phyloP scores from a whole-genome alignment of 768 basidiomycete species.

The Tubosaeta sp. region DNA sequence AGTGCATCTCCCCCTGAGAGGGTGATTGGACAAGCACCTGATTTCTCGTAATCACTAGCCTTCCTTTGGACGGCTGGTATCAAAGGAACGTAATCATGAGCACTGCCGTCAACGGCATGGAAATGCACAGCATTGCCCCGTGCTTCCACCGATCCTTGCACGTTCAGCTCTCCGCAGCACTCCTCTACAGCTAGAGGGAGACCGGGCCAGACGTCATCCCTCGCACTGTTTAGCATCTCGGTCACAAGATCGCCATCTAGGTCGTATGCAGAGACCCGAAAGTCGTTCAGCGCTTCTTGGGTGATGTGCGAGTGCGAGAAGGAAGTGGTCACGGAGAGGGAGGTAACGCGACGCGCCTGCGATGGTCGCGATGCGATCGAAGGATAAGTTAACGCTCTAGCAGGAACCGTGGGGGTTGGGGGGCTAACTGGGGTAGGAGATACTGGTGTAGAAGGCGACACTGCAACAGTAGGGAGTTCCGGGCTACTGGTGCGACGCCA shows the following conservation, averaged over 20 bases:
- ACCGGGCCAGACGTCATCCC: constrained; percentile 16
- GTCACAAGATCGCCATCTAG: constrained; percentile 23
- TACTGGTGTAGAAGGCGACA: constrained; percentile 1
- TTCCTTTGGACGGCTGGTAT: background rate
- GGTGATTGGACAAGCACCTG: background rate
- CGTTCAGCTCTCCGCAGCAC: background rate
- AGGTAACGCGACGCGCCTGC: constrained; percentile 16
- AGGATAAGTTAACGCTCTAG: background rate
- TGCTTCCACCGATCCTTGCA: background rate
- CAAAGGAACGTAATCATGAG: background rate
- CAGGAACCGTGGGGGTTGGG: background rate
- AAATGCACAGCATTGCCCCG: background rate
- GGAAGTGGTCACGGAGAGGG: constrained; percentile 19
- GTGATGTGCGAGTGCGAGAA: constrained; percentile 22
- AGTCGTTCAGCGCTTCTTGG: constrained; percentile 21
- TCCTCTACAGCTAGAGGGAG: constrained; percentile 13
- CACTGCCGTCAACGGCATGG: constrained; percentile 8
- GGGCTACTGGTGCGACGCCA: constrained; percentile 1
- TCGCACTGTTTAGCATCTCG: constrained; percentile 23
- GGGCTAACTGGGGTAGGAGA: background rate
- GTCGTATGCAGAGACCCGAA: constrained; percentile 22
- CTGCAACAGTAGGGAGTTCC: background rate
- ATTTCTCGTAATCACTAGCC: constrained; percentile 14
- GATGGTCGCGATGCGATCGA: constrained; percentile 6
- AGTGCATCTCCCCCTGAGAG: background rate